A percentile compares a stretch with the other conserved stretches of the same genome.
These are phyloP conservation scores for Lactifluus piperatus DNA, from an alignment of 768 basidiomycete genomes.

Conservation along the genomic window DNA sequence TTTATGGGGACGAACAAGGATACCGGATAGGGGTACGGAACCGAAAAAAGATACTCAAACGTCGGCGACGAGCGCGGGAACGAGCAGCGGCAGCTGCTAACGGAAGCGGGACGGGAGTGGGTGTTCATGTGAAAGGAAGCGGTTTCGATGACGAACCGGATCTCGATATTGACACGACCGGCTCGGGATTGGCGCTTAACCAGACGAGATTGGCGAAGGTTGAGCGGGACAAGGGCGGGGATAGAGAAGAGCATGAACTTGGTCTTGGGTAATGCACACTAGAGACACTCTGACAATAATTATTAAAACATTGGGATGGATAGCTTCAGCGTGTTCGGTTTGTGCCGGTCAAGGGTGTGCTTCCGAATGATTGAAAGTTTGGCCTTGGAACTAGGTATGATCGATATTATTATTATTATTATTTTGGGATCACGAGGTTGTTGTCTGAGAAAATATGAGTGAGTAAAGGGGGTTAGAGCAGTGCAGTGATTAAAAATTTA, in stretches of 20 bases:
- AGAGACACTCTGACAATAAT: too few species aligned
- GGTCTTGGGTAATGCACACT: too few species aligned
- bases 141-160: constrained; percentile 17
- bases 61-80: constrained; percentile 65
- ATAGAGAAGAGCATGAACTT: background rate
- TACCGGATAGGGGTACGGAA: constrained; percentile 59
- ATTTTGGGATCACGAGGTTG: background rate
- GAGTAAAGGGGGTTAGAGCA: too few species aligned
- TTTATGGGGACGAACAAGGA: constrained; percentile 73
- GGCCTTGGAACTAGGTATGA: background rate
- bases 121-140: constrained; percentile 26
- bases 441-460: background rate
- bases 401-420: background rate
- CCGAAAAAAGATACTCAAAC: constrained; percentile 69
- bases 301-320: background rate
- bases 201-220: constrained; percentile 12
- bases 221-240: constrained; percentile 13
- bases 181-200: constrained; percentile 16
- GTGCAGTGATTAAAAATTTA: background rate
- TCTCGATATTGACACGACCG: constrained; percentile 12
- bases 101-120: constrained; percentile 34
- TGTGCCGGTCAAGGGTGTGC: background rate
- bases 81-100: constrained; percentile 50
- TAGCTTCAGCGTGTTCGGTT: background rate
- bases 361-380: too few species aligned